Evolutionary conservation across 2,329 filamentous ascomycete species (phyloP).

Genomic region (Ceratocystis destructans): DNA sequence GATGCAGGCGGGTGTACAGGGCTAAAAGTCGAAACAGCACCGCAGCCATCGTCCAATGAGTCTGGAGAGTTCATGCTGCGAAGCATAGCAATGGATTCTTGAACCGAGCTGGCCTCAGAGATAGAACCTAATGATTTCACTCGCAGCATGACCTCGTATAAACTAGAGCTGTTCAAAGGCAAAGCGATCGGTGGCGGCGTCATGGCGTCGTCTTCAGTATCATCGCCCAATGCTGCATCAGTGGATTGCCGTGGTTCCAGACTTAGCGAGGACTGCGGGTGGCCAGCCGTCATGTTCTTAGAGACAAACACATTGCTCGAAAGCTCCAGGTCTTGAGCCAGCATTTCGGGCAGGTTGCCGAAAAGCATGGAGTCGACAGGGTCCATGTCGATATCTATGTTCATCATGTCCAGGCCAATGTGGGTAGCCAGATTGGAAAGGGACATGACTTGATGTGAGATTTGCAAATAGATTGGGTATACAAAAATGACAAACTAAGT

Average conservation of each 20-base stretch:
- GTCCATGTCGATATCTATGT: constrained; percentile 9
- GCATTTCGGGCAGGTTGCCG: constrained; percentile 40
- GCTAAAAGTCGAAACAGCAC: constrained; percentile 4
- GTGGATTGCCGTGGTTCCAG: constrained; percentile 1
- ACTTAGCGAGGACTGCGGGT: constrained; percentile 25
- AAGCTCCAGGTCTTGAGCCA: constrained; percentile 40
- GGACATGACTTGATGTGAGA: not conserved
- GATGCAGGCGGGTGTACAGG: not conserved
- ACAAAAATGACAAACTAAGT: not conserved
- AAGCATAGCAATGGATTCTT: constrained; percentile 16
- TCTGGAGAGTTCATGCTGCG: constrained; percentile 6
- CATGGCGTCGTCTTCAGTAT: constrained; percentile 9
- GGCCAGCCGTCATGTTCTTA: constrained; percentile 40
- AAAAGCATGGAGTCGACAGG: constrained; percentile 23
- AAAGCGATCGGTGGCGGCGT: constrained; percentile 7
- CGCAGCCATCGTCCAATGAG: not conserved
- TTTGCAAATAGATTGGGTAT: not conserved
- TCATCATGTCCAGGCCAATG: not conserved
- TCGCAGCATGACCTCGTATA: constrained; percentile 16
- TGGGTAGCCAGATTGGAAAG: constrained; percentile 1
- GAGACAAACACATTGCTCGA: constrained; percentile 36
- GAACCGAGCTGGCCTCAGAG: constrained; percentile 14
- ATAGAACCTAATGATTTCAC: constrained; percentile 10
- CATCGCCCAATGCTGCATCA: constrained; percentile 2
- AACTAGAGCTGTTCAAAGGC: constrained; percentile 7